These are phyloP conservation scores for Zymoseptoria ardabiliae DNA, from an alignment of 2,329 filamentous ascomycete species.

Conservation along the genomic window DNA sequence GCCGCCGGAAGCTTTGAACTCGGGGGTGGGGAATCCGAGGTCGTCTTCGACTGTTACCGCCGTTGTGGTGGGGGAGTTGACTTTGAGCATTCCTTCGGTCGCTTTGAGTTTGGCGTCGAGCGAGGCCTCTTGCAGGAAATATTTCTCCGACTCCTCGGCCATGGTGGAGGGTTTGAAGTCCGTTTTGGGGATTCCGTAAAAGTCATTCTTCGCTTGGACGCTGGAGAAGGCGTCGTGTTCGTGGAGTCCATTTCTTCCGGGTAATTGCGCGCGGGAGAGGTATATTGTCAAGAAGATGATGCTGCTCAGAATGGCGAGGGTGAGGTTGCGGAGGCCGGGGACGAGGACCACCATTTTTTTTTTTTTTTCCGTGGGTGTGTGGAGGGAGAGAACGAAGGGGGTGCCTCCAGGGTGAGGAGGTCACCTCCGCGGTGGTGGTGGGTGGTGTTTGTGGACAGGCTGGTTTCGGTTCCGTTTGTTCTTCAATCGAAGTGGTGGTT, in stretches of 20 bases:
- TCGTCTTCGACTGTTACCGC: background rate
- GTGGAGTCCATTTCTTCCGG: background rate
- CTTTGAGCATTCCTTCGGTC: background rate
- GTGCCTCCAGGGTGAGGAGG: background rate
- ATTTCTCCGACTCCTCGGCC: background rate
- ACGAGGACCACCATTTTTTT: background rate
- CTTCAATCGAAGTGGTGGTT: too few species aligned
- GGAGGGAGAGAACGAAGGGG: too few species aligned
- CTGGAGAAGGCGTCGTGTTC: background rate
- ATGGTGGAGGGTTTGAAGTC: background rate
- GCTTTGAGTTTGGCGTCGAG: background rate
- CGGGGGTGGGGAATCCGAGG: background rate
- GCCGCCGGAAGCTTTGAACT: background rate
- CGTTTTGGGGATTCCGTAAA: background rate
- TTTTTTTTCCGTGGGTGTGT: too few species aligned
- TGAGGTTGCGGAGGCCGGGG: background rate
- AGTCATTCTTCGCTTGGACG: background rate
- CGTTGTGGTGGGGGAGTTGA: too few species aligned
- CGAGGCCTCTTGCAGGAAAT: background rate
- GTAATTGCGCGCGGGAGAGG: background rate
- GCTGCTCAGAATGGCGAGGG: background rate
- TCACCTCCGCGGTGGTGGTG: background rate
- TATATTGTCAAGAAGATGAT: background rate
- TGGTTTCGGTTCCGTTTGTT: too few species aligned
- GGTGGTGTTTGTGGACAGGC: too few species aligned